Evolutionary conservation across 371 early-diverging fungal genomes (phyloP), one percentile per base, ranked within the genome.

Genomic region (Mucor sp.): DNA sequence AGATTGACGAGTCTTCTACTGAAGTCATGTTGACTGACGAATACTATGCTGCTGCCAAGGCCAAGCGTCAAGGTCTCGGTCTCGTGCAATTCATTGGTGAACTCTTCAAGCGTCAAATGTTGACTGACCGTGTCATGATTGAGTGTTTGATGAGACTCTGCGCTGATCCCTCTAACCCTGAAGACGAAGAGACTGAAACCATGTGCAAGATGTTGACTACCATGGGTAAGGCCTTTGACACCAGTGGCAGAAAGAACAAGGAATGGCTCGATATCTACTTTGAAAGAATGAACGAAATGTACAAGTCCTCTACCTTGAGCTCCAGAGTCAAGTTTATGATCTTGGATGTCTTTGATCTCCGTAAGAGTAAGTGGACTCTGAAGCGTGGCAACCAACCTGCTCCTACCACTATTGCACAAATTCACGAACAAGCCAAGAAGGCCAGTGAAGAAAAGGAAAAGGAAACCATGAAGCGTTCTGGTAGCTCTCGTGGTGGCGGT

Each of bases 21-120:
- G 60, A 43, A 28, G 75, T 84, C 30, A 83, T 89, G 86, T 70
- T 84, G 71, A 85, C 91, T 0, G 90, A 91, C 58, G 93, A 92
- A 66, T 91, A 97, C 78, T 94, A 95, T 77, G 84, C 90, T 63
- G 88, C 94, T 6, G 87, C 82, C 72, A 97, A 96, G 88, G 89
- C 93, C 62, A 98, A 99, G 88, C 94, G 97, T 69, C 91, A 93
- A 43, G 94, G 93, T 62, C 89, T 99, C 61, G 98, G 98, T 72
- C 90, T 97, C 71, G 91, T 96, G 35, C 81, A 84, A 50, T 97
- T 97, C 77, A 94, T 99, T 71, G 97, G 98, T 74, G 97, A 98
- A 79, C 84, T 99, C 58, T 99, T 93, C 90, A 93, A 94, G 82
- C 78, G 87, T 57, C 78, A 81, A 53, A 91, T 99, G 87, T 81